phyloP scores from a whole-genome alignment of 1,284 basidiomycete species.

The Cryptococcus amylolentus region DNA sequence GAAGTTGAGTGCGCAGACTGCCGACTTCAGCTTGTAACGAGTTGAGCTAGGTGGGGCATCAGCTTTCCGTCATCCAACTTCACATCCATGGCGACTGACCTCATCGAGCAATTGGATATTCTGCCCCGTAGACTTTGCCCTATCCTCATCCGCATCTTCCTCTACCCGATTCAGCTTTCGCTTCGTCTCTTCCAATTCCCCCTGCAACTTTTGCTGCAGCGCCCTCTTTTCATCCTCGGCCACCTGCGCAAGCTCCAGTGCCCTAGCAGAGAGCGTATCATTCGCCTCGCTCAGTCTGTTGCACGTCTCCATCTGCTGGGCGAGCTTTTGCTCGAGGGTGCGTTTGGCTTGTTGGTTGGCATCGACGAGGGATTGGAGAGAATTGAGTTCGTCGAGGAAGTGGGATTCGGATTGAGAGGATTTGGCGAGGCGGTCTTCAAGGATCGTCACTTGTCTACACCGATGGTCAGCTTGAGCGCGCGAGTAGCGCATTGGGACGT shows the following conservation, averaged over 20 bases:
- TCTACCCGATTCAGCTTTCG: conserved; percentile 26
- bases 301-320: conserved; percentile 67
- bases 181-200: conserved; percentile 36
- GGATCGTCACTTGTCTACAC: conserved; percentile 61
- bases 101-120: conserved; percentile 49
- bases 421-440: conserved; percentile 67
- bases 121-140: conserved; percentile 39
- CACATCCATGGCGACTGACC: conserved; percentile 20
- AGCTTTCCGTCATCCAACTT: background rate
- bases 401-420: conserved; percentile 32
- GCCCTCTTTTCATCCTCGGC: conserved; percentile 52
- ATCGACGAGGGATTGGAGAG: conserved; percentile 62
- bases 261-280: conserved; percentile 65
- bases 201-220: conserved; percentile 26
- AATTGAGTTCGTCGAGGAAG: conserved; percentile 59
- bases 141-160: conserved; percentile 43
- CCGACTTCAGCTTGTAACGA: conserved; percentile 47
- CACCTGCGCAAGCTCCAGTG: conserved; percentile 70
- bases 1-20: conserved; percentile 39
- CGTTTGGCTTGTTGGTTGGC: conserved; percentile 61
- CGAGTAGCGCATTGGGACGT: conserved; percentile 47
- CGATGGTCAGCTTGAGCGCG: conserved; percentile 68
- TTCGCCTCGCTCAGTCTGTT: conserved; percentile 71
- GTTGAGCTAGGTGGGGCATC: conserved; percentile 32
- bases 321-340: conserved; percentile 64